These are phyloP conservation scores for Domatiomyces globalis DNA, from an alignment of 2,329 filamentous ascomycete genomes.

Conservation along the genomic window DNA sequence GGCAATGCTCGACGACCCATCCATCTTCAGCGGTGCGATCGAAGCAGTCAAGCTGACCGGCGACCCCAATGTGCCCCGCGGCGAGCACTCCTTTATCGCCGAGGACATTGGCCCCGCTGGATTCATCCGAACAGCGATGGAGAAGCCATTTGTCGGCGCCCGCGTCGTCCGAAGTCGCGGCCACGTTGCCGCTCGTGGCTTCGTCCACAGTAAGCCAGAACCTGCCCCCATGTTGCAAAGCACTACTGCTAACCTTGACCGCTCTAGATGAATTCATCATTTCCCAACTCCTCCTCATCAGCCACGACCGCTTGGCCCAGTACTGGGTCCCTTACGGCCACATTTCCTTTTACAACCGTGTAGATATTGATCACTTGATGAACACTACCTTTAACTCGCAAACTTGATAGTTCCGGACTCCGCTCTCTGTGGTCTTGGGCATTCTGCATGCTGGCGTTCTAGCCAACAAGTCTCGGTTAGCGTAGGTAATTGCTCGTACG, in stretches of 20 bases:
- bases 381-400: constrained; percentile 9
- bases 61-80: constrained; percentile 76
- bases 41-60: constrained; percentile 85
- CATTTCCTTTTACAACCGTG: constrained; percentile 31
- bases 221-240: not conserved
- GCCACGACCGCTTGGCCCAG: constrained; percentile 62
- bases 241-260: not conserved
- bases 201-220: constrained; percentile 48
- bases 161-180: constrained; percentile 60
- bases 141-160: constrained; percentile 57
- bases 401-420: not conserved
- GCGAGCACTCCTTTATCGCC: constrained; percentile 67
- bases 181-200: constrained; percentile 63
- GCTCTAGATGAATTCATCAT: constrained; percentile 57
- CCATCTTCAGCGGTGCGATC: constrained; percentile 43
- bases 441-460: too few relatives aligned
- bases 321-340: constrained; percentile 54
- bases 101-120: constrained; percentile 60
- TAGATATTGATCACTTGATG: constrained; percentile 29
- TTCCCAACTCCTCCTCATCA: constrained; percentile 64
- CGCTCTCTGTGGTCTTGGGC: not conserved
- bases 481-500: too few relatives aligned
- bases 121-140: constrained; percentile 48
- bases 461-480: too few relatives aligned
- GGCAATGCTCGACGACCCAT: constrained; percentile 1